Percentiles rank a stretch among this genome's conserved stretches.
phyloP scores from a whole-genome alignment of 306 rosid species.

The Vicia sativa region DNA sequence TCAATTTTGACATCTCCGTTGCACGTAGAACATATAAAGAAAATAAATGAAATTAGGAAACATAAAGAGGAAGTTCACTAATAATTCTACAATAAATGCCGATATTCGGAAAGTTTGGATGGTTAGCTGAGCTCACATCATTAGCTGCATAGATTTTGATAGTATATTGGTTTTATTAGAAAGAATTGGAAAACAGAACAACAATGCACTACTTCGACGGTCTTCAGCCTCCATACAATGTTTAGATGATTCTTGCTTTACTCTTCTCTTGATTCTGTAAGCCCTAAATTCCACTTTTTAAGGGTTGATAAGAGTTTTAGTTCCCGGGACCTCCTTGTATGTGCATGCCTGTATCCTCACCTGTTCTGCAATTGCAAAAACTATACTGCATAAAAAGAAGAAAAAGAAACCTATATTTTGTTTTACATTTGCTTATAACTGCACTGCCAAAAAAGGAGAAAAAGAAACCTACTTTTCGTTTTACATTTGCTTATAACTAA shows the following conservation, averaged over 20 bases:
- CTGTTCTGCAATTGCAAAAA: constrained; percentile 23
- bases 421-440: constrained; percentile 23
- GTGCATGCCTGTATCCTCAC: constrained; percentile 15
- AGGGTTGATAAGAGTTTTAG: constrained; percentile 2
- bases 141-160: constrained; percentile 16
- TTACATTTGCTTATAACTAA: constrained; percentile 17
- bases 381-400: not conserved
- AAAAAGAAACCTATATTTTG: constrained; percentile 17
- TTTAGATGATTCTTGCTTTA: constrained; percentile 28
- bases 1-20: constrained; percentile 23
- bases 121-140: constrained; percentile 6
- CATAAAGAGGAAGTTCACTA: not conserved
- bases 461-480: constrained; percentile 24
- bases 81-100: constrained; percentile 16
- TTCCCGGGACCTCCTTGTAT: constrained; percentile 3
- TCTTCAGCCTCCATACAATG: not conserved
- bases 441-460: not conserved
- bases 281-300: constrained; percentile 17
- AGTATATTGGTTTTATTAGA: not conserved
- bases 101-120: constrained; percentile 3
- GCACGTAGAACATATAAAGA: not conserved
- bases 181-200: not conserved
- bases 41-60: constrained; percentile 6
- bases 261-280: constrained; percentile 19
- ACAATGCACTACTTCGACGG: not conserved